phyloP scores from a whole-genome alignment of 164 flowering plant genomes.

The Euptelea pleiosperma region DNA sequence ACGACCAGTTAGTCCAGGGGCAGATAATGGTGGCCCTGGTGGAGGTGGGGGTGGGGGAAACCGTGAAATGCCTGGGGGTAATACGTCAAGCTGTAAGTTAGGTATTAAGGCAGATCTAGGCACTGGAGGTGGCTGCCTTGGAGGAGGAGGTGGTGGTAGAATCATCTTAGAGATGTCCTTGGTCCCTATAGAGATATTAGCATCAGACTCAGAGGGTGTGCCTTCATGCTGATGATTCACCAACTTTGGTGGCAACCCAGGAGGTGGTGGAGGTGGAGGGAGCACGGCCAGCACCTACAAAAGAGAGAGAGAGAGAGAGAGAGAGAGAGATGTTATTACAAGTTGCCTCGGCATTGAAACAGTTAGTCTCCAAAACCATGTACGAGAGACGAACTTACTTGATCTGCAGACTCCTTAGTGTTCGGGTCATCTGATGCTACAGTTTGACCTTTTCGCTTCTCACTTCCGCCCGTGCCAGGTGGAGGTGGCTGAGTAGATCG shows the following conservation, averaged over 20 bases:
- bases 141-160: conserved; percentile 71
- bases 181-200: conserved; percentile 26
- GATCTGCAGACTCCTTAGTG: conserved; percentile 34
- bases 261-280: conserved; percentile 80
- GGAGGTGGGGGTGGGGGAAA: conserved; percentile 88
- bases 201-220: conserved; percentile 38
- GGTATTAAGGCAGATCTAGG: conserved; percentile 47
- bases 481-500: conserved; percentile 66
- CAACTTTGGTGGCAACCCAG: conserved; percentile 48
- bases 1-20: conserved; percentile 49
- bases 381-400: conserved; percentile 47
- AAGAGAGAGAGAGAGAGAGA: too few relatives aligned
- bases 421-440: conserved; percentile 33
- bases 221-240: conserved; percentile 42
- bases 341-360: not conserved
- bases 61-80: conserved; percentile 79
- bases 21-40: conserved; percentile 50
- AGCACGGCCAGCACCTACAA: conserved; percentile 53
- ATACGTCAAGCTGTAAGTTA: conserved; percentile 58
- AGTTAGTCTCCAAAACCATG: not conserved
- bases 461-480: conserved; percentile 52
- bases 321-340: conserved; percentile 10
- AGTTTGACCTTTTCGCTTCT: conserved; percentile 36
- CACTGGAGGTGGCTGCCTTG: conserved; percentile 41
- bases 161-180: conserved; percentile 49